Conservation (phyloP, 2,329 filamentous ascomycete species). For the Phyllosticta paracitricarpa region DNA sequence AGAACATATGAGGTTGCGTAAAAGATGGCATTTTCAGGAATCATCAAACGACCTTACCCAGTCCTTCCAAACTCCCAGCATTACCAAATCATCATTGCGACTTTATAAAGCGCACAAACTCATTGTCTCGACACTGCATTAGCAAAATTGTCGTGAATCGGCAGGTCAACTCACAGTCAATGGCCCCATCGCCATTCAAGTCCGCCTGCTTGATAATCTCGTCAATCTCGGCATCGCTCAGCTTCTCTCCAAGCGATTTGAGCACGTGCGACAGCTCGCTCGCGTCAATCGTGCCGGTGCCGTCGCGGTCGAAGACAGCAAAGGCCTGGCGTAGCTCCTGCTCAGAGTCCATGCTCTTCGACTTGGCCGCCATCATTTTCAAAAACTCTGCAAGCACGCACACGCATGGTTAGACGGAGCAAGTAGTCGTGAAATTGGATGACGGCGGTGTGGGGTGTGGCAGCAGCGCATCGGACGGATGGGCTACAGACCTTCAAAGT, state of each 20-base stretch:
- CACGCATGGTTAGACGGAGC: neutral
- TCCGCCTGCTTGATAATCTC: slow-evolving; percentile 58
- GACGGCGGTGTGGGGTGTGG: neutral
- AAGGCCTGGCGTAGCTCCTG: slow-evolving; percentile 56
- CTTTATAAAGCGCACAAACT: slow-evolving; percentile 48
- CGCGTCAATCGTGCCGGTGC: slow-evolving; percentile 9
- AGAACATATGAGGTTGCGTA: neutral
- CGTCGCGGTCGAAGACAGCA: slow-evolving; percentile 50
- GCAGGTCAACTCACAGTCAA: slow-evolving; percentile 45
- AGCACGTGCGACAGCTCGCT: slow-evolving; percentile 46
- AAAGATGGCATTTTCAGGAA: neutral
- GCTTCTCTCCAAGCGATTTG: slow-evolving; percentile 54
- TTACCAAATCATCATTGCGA: neutral
- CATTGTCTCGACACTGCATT: slow-evolving; percentile 35
- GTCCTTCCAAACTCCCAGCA: neutral
- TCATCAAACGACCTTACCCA: neutral
- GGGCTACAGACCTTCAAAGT: slow-evolving; percentile 44
- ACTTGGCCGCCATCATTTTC: slow-evolving; percentile 54
- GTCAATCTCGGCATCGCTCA: slow-evolving; percentile 53
- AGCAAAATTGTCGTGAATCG: neutral
- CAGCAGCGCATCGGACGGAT: neutral
- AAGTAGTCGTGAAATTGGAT: neutral
- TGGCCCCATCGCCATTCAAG: slow-evolving; percentile 52
- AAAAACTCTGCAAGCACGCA: slow-evolving; percentile 44
- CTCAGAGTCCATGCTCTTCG: slow-evolving; percentile 52